Base-by-base conservation (phyloP, 2,329 filamentous ascomycete genomes). In the Diaporthe sp. region DNA sequence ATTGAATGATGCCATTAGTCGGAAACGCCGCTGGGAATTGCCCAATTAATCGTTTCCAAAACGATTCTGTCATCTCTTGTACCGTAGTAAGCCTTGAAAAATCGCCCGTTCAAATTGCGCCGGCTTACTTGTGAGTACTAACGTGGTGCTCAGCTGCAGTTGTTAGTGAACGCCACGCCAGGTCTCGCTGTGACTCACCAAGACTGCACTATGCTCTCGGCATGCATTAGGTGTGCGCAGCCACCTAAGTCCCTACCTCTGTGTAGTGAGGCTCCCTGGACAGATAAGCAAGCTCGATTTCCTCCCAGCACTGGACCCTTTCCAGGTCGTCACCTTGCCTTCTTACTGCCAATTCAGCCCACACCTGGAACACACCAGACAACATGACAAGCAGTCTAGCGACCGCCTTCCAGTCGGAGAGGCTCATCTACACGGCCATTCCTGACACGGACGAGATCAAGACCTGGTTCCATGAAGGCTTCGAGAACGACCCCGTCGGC, bases 351-450 rank as follows among this genome's bases (percentile, higher is more conserved):
- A 53, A 53, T 39, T 19, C 34, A 39, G 28, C 44, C 13, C 28
- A 25, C 6, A n/a, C 12, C 28, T 39, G n/a, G 7, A 9, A 51
- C 13, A 10, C 13, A 25, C 0, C 31, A 39, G 42, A 12, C 28
- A 53, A 28, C 7, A 68, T 68, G 65, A 13, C 31, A 25, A 68
- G 31, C 5, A 68, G 49, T 8, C 49, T 70, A 31, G 51, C 61
- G 9, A 25, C 46, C 13, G 72, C 72, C 25, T 86, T 84, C 79
- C 77, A 75, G 65, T 86, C 85, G 1, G 77, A 81, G n/a, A 81
- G 84, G 9, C 82, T 87, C 2, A 75, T 84, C 34, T 85, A 85
- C 77, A 82, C 83, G 8, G 82, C 82, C 4, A 78, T 84, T 13
- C 81, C 84, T 61, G 78, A 82, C 60, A 68, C 65, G 2, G 81